These are phyloP conservation scores for Pulveroboletus sp. DNA, from an alignment of 768 basidiomycete species.

Conservation along the genomic window DNA sequence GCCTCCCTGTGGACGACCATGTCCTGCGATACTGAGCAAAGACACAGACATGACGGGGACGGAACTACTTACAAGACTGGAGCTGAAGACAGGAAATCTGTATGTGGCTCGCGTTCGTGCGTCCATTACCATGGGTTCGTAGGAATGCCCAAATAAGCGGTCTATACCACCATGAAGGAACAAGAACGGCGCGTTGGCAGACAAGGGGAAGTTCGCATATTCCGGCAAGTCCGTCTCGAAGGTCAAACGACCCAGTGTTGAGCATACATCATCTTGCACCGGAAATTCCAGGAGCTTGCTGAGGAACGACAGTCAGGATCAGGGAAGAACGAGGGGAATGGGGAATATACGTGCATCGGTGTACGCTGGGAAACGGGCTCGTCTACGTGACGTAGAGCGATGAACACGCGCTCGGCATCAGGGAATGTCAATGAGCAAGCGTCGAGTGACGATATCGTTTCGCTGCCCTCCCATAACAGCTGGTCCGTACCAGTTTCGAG, in stretches of 20 bases:
- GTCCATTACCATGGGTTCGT: constrained; percentile 15
- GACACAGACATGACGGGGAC: background rate
- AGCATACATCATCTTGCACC: constrained; percentile 8
- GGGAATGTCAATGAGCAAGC: constrained; percentile 18
- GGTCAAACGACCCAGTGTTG: constrained; percentile 9
- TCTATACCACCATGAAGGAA: constrained; percentile 17
- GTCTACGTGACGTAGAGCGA: constrained; percentile 18
- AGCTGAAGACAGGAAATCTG: constrained; percentile 14
- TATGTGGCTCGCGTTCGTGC: constrained; percentile 14
- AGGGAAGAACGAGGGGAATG: background rate
- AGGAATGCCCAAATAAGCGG: constrained; percentile 4
- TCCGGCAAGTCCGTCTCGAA: constrained; percentile 18
- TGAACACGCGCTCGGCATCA: constrained; percentile 17
- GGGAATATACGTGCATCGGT: constrained; percentile 14
- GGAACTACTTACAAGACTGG: constrained; percentile 10
- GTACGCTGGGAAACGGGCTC: constrained; percentile 13
- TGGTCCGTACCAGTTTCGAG: constrained; percentile 19
- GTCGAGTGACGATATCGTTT: constrained; percentile 16
- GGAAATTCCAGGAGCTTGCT: constrained; percentile 23
- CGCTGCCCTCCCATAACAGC: constrained; percentile 11
- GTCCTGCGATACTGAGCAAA: constrained; percentile 7
- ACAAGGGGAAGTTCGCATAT: constrained; percentile 15
- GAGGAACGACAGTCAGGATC: constrained; percentile 3
- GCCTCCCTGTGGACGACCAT: background rate
- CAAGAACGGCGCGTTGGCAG: constrained; percentile 11